Percentiles rank a stretch among this genome's conserved stretches.
phyloP scores from a whole-genome alignment of 331 rosid species.

The Cydonia oblonga region DNA sequence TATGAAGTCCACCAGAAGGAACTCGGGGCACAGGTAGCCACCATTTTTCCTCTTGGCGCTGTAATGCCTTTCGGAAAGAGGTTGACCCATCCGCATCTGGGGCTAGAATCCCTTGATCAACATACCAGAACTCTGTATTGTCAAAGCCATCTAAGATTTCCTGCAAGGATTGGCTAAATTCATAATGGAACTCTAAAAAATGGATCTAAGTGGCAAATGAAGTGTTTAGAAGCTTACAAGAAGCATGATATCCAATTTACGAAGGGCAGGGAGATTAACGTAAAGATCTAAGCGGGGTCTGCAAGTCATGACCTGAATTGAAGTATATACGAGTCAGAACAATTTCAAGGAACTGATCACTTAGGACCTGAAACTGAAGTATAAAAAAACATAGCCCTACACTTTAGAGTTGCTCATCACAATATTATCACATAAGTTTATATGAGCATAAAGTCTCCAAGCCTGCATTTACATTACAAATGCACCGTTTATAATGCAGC shows the following conservation, averaged over 20 bases:
- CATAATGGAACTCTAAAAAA: slow-evolving; percentile 9
- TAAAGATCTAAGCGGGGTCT: slow-evolving; percentile 86
- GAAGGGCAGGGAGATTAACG: slow-evolving; percentile 83
- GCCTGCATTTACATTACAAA: background rate
- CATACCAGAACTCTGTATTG: slow-evolving; percentile 81
- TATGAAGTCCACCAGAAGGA: slow-evolving; percentile 73
- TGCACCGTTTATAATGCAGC: background rate
- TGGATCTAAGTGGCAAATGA: background rate
- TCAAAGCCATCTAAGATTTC: slow-evolving; percentile 71
- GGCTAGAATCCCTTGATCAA: slow-evolving; percentile 77
- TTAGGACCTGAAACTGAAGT: background rate
- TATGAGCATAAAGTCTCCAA: background rate
- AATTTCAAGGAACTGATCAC: background rate
- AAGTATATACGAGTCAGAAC: background rate
- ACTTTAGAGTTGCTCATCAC: background rate
- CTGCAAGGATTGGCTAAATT: slow-evolving; percentile 27
- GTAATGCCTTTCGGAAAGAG: slow-evolving; percentile 52
- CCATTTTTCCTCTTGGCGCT: slow-evolving; percentile 92
- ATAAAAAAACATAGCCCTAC: background rate
- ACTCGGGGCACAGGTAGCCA: slow-evolving; percentile 95
- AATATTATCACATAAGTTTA: background rate
- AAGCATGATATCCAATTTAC: slow-evolving; percentile 93
- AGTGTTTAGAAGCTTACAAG: slow-evolving; percentile 51
- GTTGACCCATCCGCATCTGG: slow-evolving; percentile 56
- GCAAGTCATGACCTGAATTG: slow-evolving; percentile 75